Evolutionary conservation across 371 early-diverging fungal genomes (phyloP), one percentile per base, ranked within the genome.

Genomic region (Mortierella sp.): DNA sequence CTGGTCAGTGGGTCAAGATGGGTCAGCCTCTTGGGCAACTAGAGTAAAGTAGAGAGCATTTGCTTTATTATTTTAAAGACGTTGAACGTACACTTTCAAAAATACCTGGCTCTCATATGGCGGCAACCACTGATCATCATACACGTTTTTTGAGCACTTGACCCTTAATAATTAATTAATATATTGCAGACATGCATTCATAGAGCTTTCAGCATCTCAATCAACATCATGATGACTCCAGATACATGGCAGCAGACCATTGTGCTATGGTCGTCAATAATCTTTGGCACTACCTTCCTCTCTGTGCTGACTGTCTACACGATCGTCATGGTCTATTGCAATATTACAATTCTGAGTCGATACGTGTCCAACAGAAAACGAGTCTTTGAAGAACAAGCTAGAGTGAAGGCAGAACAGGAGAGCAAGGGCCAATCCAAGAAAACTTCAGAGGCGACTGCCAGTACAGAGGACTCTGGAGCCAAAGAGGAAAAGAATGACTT

Each of bases 1-100:
- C 89, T 5, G 95, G 94, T 4, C 93, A 96, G 84, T 87, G 88
- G 49, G 90, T 97, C 43, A 87, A 90, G 69, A 92, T 96, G 89
- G 99, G 99, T 30, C 88, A 97, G 83, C 66, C 91, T 14, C 83
- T 98, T 20, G 98, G 88, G 76, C 59, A 67, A 64, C 62, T 75
- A n/a, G 77, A 74, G 26, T 68, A 73, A 5, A 32, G 32, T 32
- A 32, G 32, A 32, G 32, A 32, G 32, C 32, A 5, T 32, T 32
- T 32, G 32, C 32, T 32, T 32, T 32, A 32, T 32, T 32, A 5
- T 5, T 32, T 3, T 32, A 32, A 32, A 32, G 3, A 32, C 5
- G 32, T 5, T 32, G 32, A 32, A 32, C 32, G 32, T 32, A 32
- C 3, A 32, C 32, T 32, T 32, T 32, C 32, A 32, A 32, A n/a